Base-by-base conservation (phyloP, 2,329 filamentous ascomycete genomes). In the Aspergillus cejpii region DNA sequence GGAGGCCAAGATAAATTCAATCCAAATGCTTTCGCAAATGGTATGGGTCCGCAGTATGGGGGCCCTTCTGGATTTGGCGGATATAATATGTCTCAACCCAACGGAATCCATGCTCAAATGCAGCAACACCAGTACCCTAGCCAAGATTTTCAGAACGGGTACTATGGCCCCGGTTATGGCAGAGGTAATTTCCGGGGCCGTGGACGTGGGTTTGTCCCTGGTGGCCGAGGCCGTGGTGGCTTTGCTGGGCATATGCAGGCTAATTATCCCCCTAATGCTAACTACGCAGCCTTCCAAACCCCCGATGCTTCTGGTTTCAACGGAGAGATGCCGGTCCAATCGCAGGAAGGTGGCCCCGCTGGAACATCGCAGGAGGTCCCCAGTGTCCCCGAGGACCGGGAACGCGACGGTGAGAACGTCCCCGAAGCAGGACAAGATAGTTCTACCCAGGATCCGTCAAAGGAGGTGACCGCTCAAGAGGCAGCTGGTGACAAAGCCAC, bases 1-100 rank as follows among this genome's bases (percentile, higher is more conserved):
- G 80, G 81, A 77, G 80, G 81, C 77, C 83, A 85, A 84, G 84
- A 87, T 87, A 88, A 87, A 84, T 87, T 81, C 83, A 89, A 84
- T 79, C 78, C 81, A 85, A 87, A 81, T 85, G 81, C 81, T 79
- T 78, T 72, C 63, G 64, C 80, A 71, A 68, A 77, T 78, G 81
- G 81, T 77, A 86, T 86, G 79, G 82, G 81, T 76, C 81, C 83
- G 85, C 84, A 87, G 74, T 87, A 79, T 81, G 84, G 83, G 74
- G 78, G 79, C 80, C 84, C 85, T 76, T 76, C 81, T 76, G 83
- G 82, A 74, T 87, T 77, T 71, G 73, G 73, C 70, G 71, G 73
- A 58, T 77, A 75, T 75, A 78, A 83, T 83, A 83, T 85, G 79
- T 74, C 83, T 76, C 79, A 84, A 61, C 66, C 82, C 79, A 81